A percentile compares a stretch with the other conserved stretches of the same genome.
Evolutionary conservation across 495 filamentous ascomycete genomes (phyloP).

Genomic region (Stereocaulon alpinum): DNA sequence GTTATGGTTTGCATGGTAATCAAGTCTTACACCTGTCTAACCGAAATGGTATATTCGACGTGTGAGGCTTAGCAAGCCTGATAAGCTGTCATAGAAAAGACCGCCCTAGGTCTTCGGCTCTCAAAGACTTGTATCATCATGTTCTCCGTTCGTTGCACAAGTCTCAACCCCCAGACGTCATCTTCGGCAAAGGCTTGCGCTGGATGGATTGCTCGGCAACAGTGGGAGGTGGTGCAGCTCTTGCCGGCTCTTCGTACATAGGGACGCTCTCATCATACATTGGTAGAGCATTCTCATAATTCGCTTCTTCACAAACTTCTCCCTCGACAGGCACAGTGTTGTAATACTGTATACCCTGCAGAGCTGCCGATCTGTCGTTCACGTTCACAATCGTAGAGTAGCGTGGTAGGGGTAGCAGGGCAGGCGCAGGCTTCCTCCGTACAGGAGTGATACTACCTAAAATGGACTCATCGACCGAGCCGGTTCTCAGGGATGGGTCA

Average conservation of each 20-base stretch:
- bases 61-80: too few relatives aligned
- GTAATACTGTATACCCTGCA: slow-evolving; percentile 10
- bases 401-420: slow-evolving; percentile 14
- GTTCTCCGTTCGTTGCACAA: too few relatives aligned
- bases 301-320: background rate
- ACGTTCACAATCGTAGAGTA: slow-evolving; percentile 21
- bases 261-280: background rate
- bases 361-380: background rate
- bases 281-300: background rate
- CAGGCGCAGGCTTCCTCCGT: slow-evolving; percentile 21
- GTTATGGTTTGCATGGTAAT: too few relatives aligned
- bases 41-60: too few relatives aligned
- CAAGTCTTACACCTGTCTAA: too few relatives aligned
- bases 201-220: background rate
- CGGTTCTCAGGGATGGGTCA: background rate
- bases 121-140: too few relatives aligned
- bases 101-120: too few relatives aligned
- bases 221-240: background rate
- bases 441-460: background rate
- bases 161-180: background rate
- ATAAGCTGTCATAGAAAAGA: too few relatives aligned
- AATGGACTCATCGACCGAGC: background rate
- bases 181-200: slow-evolving; percentile 1
- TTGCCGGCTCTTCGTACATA: background rate
- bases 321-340: slow-evolving; percentile 2